phyloP scores from a whole-genome alignment of 306 rosid genomes.

The Benincasa hispida region DNA sequence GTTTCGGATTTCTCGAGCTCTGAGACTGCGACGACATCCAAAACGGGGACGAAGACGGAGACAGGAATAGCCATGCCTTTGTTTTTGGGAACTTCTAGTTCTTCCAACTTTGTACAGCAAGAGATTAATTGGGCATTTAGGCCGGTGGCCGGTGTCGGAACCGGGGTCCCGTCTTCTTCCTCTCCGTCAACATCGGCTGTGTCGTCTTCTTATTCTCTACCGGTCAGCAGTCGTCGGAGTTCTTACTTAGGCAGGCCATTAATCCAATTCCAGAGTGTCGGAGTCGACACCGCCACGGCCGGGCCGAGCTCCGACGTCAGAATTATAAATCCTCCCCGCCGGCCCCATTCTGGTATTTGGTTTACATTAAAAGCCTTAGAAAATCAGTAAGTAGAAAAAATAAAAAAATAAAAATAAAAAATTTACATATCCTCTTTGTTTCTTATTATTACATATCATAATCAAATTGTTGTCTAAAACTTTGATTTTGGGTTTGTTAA shows the following conservation, averaged over 20 bases:
- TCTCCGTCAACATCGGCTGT: slow-evolving; percentile 21
- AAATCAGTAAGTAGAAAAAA: slow-evolving; percentile 52
- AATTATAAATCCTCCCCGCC: slow-evolving; percentile 71
- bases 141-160: slow-evolving; percentile 25
- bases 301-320: slow-evolving; percentile 56
- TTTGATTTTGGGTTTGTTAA: slow-evolving; percentile 8
- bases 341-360: slow-evolving; percentile 95
- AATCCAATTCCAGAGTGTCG: slow-evolving; percentile 22
- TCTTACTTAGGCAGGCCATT: slow-evolving; percentile 38
- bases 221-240: slow-evolving; percentile 12
- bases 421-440: not conserved
- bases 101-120: slow-evolving; percentile 15
- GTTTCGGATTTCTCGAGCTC: not conserved
- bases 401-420: not conserved
- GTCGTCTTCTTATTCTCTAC: slow-evolving; percentile 32
- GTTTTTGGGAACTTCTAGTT: slow-evolving; percentile 9
- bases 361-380: slow-evolving; percentile 84
- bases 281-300: not conserved
- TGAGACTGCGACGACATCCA: not conserved
- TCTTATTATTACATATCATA: not conserved
- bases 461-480: not conserved
- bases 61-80: not conserved
- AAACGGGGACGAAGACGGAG: not conserved
- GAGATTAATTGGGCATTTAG: slow-evolving; percentile 56
- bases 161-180: slow-evolving; percentile 18